Evolutionary conservation across 257 asterid species (phyloP).

Genomic region (Coffea eugenioides): DNA sequence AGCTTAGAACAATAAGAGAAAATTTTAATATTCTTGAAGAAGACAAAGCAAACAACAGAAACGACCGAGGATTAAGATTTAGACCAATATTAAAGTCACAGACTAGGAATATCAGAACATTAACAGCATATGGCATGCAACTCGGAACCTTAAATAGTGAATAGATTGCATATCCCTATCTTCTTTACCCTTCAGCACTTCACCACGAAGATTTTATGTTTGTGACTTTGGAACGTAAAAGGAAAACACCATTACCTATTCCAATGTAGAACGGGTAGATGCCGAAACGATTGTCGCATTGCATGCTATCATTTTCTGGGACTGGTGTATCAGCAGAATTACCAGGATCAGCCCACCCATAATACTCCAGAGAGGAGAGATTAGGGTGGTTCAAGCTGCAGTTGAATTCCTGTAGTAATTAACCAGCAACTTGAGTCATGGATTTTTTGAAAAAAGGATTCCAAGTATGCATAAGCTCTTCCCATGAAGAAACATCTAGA

Average conservation of each 20-base stretch:
- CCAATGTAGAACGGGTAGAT: constrained; percentile 87
- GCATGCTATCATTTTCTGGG: constrained; percentile 52
- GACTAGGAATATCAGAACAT: neutral
- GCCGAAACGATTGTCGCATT: constrained; percentile 64
- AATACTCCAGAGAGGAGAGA: constrained; percentile 45
- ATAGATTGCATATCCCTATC: neutral
- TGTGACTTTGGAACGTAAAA: neutral
- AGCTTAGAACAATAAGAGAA: neutral
- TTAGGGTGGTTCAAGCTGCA: constrained; percentile 42
- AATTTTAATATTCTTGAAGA: too few relatives aligned
- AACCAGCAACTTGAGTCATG: constrained; percentile 9
- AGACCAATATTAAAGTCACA: too few relatives aligned
- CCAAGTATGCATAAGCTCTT: neutral
- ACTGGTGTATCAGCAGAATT: constrained; percentile 31
- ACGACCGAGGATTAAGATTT: neutral
- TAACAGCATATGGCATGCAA: neutral
- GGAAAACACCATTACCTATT: constrained; percentile 52
- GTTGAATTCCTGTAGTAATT: constrained; percentile 46
- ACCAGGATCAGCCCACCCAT: constrained; percentile 69
- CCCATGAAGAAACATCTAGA: neutral
- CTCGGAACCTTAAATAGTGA: neutral
- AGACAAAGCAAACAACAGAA: neutral
- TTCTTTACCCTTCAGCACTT: neutral
- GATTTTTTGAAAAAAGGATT: neutral
- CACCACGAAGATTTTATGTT: neutral